phyloP scores from a whole-genome alignment of 2,329 filamentous ascomycete genomes.

The Cercospora sojina region DNA sequence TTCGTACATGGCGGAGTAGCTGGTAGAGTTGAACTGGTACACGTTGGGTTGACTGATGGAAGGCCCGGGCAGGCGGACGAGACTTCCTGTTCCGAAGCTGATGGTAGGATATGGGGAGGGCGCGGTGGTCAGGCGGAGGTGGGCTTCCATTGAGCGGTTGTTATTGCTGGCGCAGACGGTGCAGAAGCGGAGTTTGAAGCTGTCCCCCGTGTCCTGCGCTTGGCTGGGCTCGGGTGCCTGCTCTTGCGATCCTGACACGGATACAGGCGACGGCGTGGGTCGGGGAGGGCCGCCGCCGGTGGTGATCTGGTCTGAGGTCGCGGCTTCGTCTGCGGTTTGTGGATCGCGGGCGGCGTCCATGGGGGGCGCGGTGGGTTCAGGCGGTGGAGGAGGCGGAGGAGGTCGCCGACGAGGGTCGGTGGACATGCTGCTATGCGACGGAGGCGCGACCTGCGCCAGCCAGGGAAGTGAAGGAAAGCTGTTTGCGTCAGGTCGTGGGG shows the following conservation, averaged over 20 bases:
- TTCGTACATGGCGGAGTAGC: conserved; percentile 90
- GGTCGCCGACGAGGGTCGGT: conserved; percentile 40
- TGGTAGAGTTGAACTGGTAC: conserved; percentile 96
- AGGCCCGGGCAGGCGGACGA: conserved; percentile 89
- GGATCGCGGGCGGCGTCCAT: conserved; percentile 23
- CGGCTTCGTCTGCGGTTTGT: conserved; percentile 16
- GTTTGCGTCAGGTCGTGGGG: not conserved
- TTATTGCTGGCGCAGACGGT: conserved; percentile 99
- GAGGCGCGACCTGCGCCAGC: not conserved
- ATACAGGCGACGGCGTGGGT: not conserved
- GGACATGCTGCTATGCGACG: conserved; percentile 42
- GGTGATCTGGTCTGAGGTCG: conserved; percentile 41
- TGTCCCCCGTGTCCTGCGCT: not conserved
- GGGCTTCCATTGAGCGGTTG: conserved; percentile 99
- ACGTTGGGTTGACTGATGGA: conserved; percentile 92
- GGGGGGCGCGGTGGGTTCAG: conserved; percentile 37
- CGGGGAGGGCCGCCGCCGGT: not conserved
- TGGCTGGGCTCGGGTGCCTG: conserved; percentile 37
- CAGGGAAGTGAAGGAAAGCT: not conserved
- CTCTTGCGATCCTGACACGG: not conserved
- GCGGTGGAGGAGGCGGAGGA: conserved; percentile 50
- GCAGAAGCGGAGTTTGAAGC: conserved; percentile 91
- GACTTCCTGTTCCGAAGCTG: conserved; percentile 92
- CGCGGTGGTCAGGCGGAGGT: conserved; percentile 82
- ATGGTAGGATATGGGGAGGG: conserved; percentile 75